These are phyloP conservation scores for Phenoliferia sp. DNA, from an alignment of 1,284 basidiomycete genomes.

Conservation along the genomic window DNA sequence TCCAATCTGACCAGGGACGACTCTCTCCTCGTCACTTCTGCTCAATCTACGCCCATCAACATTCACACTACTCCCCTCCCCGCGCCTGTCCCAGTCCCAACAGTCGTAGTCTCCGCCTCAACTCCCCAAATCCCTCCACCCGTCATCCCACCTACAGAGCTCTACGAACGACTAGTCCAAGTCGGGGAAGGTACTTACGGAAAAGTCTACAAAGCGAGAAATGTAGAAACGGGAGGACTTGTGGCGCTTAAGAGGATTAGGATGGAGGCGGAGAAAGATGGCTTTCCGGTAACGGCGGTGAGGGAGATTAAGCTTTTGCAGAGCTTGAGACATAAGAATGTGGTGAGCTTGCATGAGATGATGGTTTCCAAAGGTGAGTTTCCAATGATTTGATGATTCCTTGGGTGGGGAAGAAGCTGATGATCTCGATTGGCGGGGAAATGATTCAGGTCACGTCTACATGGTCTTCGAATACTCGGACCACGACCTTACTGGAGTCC, in stretches of 20 bases:
- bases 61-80: neutral
- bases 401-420: too few species aligned
- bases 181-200: slow-evolving; percentile 99
- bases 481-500: slow-evolving; percentile 91
- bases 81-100: neutral
- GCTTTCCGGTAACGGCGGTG: slow-evolving; percentile 98
- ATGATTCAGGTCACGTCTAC: slow-evolving; percentile 73
- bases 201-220: slow-evolving; percentile 96
- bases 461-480: slow-evolving; percentile 99
- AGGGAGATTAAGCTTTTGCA: slow-evolving; percentile 97
- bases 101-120: too few species aligned
- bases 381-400: too few species aligned
- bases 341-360: slow-evolving; percentile 91
- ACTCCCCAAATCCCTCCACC: too few species aligned
- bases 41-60: too few species aligned
- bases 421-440: neutral
- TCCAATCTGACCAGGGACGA: too few species aligned
- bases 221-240: slow-evolving; percentile 64
- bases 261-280: slow-evolving; percentile 96
- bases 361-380: slow-evolving; percentile 90
- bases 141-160: slow-evolving; percentile 37
- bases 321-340: slow-evolving; percentile 79
- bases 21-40: neutral
- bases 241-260: slow-evolving; percentile 96
- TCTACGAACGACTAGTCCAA: slow-evolving; percentile 85